Evolutionary conservation across 108 stramenopile genomes (phyloP), one percentile per base, ranked within the genome.

Genomic region (Pseudonitzschia pungens): DNA sequence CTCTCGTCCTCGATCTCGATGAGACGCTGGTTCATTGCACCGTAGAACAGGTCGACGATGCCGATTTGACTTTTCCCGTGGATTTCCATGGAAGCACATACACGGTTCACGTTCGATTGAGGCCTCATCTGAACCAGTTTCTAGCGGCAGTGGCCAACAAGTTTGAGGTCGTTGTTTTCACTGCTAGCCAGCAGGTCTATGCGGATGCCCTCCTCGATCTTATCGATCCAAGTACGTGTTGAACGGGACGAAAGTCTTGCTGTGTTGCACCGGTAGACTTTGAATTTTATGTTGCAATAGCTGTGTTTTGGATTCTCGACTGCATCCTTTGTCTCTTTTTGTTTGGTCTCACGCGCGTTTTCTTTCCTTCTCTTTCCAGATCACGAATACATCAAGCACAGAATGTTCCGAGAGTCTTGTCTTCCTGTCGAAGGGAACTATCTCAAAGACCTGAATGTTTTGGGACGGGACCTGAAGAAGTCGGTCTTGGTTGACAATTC

Each of bases 11-110:
- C 32, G 99, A 99, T 80, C 80, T 99, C 33, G 99, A 99, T 72
- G 99, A 99, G 77, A 99, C 99, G 12, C 79, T 99, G 21, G 97
- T 98, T 12, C 99, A 99, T 76, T 96, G 94, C 63, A 96, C 94
- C 0, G 96, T 99, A 6, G 93, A 98, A 79, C 91, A 95, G 4
- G 78, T 93, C 36, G 48, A 71, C 10, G 85, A 93, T 77, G 94
- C 98, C 40, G 96, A 97, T 75, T 81, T 94, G 72, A 72, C 89
- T 28, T 96, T 99, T 65, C 93, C 95, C 3, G 97, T 99, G 20
- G 90, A 79, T 44, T 97, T 96, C 74, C 90, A 96, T 71, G 94
- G 92, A 48, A 75, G 89, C 21, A 85, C 84, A 15, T 95, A 93
- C 73, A 71, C 74, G 27, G 98, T 99, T 31, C 88, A 97, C 80